Percentiles rank a stretch among this genome's conserved stretches.
phyloP scores from a whole-genome alignment of 352 stramenopile genomes.

The Phytophthora boehmeriae region DNA sequence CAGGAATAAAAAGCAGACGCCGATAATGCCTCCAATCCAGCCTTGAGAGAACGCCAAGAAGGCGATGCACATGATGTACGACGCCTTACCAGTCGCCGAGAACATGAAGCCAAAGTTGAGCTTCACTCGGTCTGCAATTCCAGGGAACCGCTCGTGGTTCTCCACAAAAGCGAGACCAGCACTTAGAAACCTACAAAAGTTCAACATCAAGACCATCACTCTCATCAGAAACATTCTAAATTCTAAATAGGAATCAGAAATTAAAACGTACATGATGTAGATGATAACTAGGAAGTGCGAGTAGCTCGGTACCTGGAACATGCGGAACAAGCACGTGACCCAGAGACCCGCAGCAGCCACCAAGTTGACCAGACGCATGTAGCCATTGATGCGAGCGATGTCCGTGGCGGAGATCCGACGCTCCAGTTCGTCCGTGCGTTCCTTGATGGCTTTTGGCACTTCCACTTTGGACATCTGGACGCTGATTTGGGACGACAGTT shows the following conservation, averaged over 20 bases:
- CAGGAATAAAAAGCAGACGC: constrained; percentile 75
- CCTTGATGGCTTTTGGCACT: constrained; percentile 68
- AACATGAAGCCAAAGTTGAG: constrained; percentile 92
- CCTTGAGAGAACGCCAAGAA: constrained; percentile 85
- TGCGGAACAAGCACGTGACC: constrained; percentile 78
- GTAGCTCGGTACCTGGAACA: constrained; percentile 79
- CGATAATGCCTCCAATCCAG: constrained; percentile 78
- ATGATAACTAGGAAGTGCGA: constrained; percentile 85
- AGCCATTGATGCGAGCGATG: constrained; percentile 86
- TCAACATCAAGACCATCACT: not conserved
- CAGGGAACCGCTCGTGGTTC: constrained; percentile 86
- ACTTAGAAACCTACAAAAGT: constrained; percentile 52
- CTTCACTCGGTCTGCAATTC: constrained; percentile 79
- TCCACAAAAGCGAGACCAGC: constrained; percentile 79
- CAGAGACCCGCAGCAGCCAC: constrained; percentile 61
- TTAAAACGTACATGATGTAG: constrained; percentile 75
- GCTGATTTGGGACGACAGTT: constrained; percentile 39
- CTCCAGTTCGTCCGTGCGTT: constrained; percentile 73
- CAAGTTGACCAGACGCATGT: constrained; percentile 86
- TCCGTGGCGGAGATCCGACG: constrained; percentile 77
- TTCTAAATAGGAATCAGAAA: constrained; percentile 3
- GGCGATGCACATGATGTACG: constrained; percentile 84
- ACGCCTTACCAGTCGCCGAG: constrained; percentile 79
- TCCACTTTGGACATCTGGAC: constrained; percentile 56
- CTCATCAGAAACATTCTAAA: not conserved